phyloP scores from a whole-genome alignment of 2,329 filamentous ascomycete species.

The Bipolaris oryzae region DNA sequence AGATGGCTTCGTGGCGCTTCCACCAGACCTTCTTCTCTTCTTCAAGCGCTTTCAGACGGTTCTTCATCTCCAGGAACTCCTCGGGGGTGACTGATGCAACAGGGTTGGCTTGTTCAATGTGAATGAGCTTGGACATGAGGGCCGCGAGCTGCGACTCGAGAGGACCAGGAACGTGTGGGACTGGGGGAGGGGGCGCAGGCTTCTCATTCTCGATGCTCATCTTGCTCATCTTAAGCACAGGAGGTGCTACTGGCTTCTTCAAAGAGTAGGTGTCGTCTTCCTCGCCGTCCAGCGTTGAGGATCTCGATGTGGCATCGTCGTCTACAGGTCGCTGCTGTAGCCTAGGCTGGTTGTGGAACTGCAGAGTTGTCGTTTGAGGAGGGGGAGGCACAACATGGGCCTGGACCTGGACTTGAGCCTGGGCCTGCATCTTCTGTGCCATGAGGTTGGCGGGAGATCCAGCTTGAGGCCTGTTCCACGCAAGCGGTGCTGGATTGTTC shows the following conservation, averaged over 20 bases:
- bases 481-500: constrained; percentile 32
- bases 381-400: constrained; percentile 17
- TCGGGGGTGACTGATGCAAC: constrained; percentile 45
- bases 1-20: constrained; percentile 50
- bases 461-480: constrained; percentile 22
- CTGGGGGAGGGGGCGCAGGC: constrained; percentile 23
- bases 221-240: constrained; percentile 17
- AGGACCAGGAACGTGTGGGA: constrained; percentile 41
- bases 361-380: constrained; percentile 19
- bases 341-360: constrained; percentile 17
- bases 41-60: constrained; percentile 43
- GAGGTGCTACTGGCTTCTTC: constrained; percentile 36
- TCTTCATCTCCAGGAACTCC: constrained; percentile 44
- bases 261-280: constrained; percentile 37
- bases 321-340: constrained; percentile 26
- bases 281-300: constrained; percentile 42
- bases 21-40: constrained; percentile 46
- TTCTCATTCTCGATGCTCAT: constrained; percentile 19
- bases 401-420: constrained; percentile 9
- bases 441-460: constrained; percentile 28
- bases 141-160: constrained; percentile 46
- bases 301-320: constrained; percentile 40
- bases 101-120: constrained; percentile 44
- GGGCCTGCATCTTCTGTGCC: constrained; percentile 34
- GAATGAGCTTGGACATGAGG: constrained; percentile 47